Conservation (phyloP, 2,329 filamentous ascomycete species). For the Aspergillus awamori region DNA sequence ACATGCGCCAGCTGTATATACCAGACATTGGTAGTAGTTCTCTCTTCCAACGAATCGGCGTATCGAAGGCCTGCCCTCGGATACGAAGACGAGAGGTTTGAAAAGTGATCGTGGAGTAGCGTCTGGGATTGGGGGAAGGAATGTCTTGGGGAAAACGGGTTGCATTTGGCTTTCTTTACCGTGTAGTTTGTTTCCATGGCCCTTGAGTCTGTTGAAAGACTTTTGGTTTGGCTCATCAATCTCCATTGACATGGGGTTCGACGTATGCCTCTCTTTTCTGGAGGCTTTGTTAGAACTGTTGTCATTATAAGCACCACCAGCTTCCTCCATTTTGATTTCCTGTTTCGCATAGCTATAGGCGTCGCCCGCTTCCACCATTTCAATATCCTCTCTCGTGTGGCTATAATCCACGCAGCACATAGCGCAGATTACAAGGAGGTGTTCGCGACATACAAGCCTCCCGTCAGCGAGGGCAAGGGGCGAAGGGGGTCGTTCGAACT, state of each 20-base stretch:
- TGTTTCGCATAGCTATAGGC: neutral
- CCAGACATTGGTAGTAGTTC: neutral
- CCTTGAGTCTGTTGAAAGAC: no score
- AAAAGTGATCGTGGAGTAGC: neutral
- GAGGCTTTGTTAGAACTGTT: no score
- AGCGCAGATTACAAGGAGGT: neutral
- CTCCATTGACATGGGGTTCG: no score
- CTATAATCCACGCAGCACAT: neutral
- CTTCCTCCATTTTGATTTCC: no score
- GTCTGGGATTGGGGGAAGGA: neutral
- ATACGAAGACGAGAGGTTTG: neutral
- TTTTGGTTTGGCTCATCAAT: no score
- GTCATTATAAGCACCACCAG: no score
- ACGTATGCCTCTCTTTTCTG: neutral
- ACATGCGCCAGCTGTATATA: neutral
- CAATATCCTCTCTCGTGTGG: neutral
- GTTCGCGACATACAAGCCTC: neutral
- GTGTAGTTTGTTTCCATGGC: neutral
- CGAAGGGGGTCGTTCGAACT: neutral
- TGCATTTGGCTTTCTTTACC: no score
- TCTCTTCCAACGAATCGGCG: neutral
- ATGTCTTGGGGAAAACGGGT: neutral
- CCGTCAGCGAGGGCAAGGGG: neutral
- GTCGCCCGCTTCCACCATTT: neutral
- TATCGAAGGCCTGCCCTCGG: neutral